Evolutionary conservation across 2,329 filamentous ascomycete genomes (phyloP).

Genomic region (Lachnellula subtilissima): DNA sequence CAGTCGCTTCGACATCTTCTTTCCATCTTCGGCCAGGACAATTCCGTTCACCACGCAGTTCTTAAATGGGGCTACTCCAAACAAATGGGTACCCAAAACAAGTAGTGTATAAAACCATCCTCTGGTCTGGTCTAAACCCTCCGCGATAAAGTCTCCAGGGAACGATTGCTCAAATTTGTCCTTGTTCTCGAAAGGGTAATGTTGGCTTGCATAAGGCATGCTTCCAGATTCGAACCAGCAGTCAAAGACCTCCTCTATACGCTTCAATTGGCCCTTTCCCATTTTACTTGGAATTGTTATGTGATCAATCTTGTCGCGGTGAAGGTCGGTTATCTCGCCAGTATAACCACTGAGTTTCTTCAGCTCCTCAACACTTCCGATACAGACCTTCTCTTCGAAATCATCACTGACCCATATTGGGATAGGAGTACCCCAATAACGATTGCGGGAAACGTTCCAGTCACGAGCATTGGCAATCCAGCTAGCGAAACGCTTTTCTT

Average conservation of each 20-base stretch:
- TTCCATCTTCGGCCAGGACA: conserved; percentile 88
- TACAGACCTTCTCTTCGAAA: conserved; percentile 76
- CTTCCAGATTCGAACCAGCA: conserved; percentile 97
- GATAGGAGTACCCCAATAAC: conserved; percentile 93
- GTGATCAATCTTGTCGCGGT: conserved; percentile 87
- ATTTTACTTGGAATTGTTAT: conserved; percentile 90
- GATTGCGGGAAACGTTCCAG: conserved; percentile 91
- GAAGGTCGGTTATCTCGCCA: conserved; percentile 78
- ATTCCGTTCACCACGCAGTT: conserved; percentile 97
- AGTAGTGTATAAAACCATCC: conserved; percentile 96
- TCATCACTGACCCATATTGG: conserved; percentile 92
- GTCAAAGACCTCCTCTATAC: conserved; percentile 87
- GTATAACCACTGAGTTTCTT: conserved; percentile 81
- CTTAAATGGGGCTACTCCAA: conserved; percentile 80
- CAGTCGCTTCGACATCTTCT: conserved; percentile 97
- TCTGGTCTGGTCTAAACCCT: conserved; percentile 87
- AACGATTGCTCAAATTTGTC: conserved; percentile 76
- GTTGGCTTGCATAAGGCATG: conserved; percentile 88
- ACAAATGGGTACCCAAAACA: conserved; percentile 83
- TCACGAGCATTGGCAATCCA: conserved; percentile 91
- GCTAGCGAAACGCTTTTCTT: conserved; percentile 83
- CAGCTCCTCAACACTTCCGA: conserved; percentile 81
- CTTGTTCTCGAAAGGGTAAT: conserved; percentile 88
- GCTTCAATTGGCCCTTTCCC: conserved; percentile 76
- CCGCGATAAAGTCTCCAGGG: conserved; percentile 90